Base-by-base conservation (phyloP, 768 basidiomycete species). In the Pisolithus marmoratus region DNA sequence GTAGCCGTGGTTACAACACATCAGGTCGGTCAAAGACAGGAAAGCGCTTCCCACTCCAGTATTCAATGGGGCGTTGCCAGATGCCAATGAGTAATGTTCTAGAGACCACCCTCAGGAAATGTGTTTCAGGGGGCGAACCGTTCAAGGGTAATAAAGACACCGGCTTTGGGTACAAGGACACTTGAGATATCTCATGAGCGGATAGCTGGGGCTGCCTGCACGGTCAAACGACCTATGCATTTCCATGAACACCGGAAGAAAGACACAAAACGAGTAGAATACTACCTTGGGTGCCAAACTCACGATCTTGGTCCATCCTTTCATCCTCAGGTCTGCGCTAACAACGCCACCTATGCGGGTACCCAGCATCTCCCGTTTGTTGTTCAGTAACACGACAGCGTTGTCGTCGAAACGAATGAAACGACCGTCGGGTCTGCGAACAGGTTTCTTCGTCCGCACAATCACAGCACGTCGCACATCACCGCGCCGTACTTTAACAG, bases 401-500 rank as follows among this genome's bases (percentile, higher is more conserved):
- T 97, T 97, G 77, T 97, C 95, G 71, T 97, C 95, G 70, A 97
- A 98, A 42, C 89, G 77, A 57, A 97, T 76, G 60, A 81, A 76
- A 26, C 91, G 80, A 14, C 95, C 95, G 70, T 97, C 95, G 20
- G 93, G 85, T 63, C 95, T 75, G 38, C 83, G 79, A 5, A 92
- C 87, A 22, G 83, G 69, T 70, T 96, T 95, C 61, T 83, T 81
- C n/a, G 92, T 94, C 34, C 95, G 84, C 8, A 98, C 95, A 50
- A 98, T 89, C 58, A 98, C 87, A 0, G 95, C 95, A 58, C 93
- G 82, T n/a, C 93, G 84, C 40, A 98, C 90, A 66, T 97, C 95
- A 20, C 95, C 95, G 51, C 85, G 80, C 23, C 92, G 82, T 12
- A 97, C 92, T 73, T 96, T 97, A 59, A 93, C 80, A 3, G 89